Base-by-base conservation (phyloP, 192 early-diverging fungal species). In the Obelidium mucronatum region DNA sequence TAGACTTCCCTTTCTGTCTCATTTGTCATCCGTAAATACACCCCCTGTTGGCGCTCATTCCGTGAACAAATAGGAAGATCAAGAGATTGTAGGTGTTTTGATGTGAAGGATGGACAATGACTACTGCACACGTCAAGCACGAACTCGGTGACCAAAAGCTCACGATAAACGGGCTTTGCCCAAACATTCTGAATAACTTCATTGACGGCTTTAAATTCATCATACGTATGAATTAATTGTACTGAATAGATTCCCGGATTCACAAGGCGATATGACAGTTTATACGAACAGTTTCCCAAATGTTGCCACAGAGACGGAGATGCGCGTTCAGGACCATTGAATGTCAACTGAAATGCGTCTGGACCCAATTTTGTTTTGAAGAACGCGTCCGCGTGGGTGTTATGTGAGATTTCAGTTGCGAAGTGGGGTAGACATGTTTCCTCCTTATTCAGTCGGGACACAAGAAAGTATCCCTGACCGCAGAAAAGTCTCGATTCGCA, bases 401-500 rank as follows among this genome's bases (percentile, higher is more conserved):
- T 58, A 24, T 58, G 55, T 58, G 55, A 58, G 28, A 58, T 24
- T 40, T 37, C 26, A 54, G n/a, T 0, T 5, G 28, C 55, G 26
- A 6, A 58, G 4, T 58, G 28, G 26, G n/a, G 34, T 26, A 61
- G n/a, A 60, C 1, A 6, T 1, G 11, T 24, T 40, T 30, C 6
- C 71, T 73, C 33, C 37, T 19, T 28, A 30, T 58, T 24, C 8
- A 24, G 56, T 26, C 31, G 33, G 8, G 64, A n/a, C 3, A 74
- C 48, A 31, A 52, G 36, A 2, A 74, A 63, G 73, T 74, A 74
- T 42, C 73, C 73, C 60, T 74, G 73, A 11, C 73, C 73, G 26
- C 73, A 74, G 4, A 58, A 40, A 5, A 8, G 36, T 30, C 34
- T 17, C 5, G 53, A 58, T 28, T 36, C 17, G 56, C 69, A 72